Conservation (phyloP, 2,329 filamentous ascomycete genomes). For the Pestalotiopsis sp. region DNA sequence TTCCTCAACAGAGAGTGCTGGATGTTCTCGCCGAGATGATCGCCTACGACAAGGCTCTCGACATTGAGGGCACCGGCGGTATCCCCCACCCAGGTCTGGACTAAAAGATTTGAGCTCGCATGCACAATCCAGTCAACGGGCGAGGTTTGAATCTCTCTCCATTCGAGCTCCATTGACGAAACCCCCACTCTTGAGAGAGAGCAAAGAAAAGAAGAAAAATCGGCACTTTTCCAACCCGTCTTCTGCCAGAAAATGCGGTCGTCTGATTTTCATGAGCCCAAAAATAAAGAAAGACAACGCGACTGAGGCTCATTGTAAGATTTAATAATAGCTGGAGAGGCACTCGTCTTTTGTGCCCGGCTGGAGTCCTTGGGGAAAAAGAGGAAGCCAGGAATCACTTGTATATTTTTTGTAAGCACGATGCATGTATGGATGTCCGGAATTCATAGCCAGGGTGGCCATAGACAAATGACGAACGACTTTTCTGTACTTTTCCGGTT, state of each 20-base stretch:
- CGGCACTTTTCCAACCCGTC: not conserved
- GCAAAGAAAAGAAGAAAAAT: not conserved
- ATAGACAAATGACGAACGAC: slow-evolving; percentile 16
- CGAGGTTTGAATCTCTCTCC: not conserved
- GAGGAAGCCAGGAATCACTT: slow-evolving; percentile 1
- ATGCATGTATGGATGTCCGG: slow-evolving; percentile 7
- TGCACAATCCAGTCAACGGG: not conserved
- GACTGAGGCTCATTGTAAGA: slow-evolving; percentile 10
- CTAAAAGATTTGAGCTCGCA: slow-evolving; percentile 32
- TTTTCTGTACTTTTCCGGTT: not conserved
- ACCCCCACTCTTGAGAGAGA: not conserved
- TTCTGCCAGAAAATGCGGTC: not conserved
- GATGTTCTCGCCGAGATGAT: slow-evolving; percentile 99
- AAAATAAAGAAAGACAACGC: not conserved
- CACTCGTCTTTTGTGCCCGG: not conserved
- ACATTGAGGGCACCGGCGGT: slow-evolving; percentile 51
- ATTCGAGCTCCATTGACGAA: not conserved
- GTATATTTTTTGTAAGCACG: slow-evolving; percentile 14
- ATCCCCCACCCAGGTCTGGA: slow-evolving; percentile 52
- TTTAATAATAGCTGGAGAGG: slow-evolving; percentile 11
- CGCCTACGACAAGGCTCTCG: slow-evolving; percentile 77
- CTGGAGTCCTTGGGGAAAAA: not conserved
- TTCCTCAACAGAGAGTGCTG: slow-evolving; percentile 70
- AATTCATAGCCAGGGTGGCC: slow-evolving; percentile 6
- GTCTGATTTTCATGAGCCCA: not conserved